Evolutionary conservation across 345 rosid genomes (phyloP).

Genomic region (Populus simonii): DNA sequence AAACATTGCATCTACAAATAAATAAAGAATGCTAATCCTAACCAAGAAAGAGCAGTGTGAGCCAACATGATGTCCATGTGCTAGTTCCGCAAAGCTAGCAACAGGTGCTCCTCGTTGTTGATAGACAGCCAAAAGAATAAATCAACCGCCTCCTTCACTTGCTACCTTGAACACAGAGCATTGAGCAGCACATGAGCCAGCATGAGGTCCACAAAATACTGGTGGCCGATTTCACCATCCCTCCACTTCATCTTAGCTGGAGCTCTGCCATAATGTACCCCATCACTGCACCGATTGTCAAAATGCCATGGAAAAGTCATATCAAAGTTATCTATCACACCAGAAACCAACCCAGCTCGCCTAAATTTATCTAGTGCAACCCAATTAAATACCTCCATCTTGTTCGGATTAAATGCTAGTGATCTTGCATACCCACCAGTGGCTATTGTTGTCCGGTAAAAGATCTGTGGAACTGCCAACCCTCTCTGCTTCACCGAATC

Average conservation of each 20-base stretch:
- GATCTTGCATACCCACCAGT: slow-evolving; percentile 83
- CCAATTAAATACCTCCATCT: slow-evolving; percentile 83
- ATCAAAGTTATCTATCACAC: slow-evolving; percentile 82
- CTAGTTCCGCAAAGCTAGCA: background rate
- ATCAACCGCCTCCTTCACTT: slow-evolving; percentile 5
- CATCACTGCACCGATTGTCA: slow-evolving; percentile 85
- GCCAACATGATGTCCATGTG: background rate
- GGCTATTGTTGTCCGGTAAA: slow-evolving; percentile 75
- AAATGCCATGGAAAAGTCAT: slow-evolving; percentile 95
- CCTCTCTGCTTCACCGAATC: slow-evolving; percentile 60
- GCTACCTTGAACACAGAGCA: slow-evolving; percentile 49
- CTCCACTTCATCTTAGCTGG: slow-evolving; percentile 80
- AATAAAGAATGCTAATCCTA: slow-evolving; percentile 32
- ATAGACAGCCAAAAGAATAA: background rate
- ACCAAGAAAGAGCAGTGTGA: background rate
- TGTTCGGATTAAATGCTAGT: slow-evolving; percentile 73
- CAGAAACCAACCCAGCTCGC: slow-evolving; percentile 52
- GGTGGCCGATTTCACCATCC: slow-evolving; percentile 94
- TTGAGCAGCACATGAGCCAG: slow-evolving; percentile 80
- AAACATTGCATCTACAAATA: slow-evolving; percentile 12
- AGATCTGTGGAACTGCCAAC: slow-evolving; percentile 48
- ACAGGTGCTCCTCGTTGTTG: background rate
- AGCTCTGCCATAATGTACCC: slow-evolving; percentile 91
- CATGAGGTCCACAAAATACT: slow-evolving; percentile 97
- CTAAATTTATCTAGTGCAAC: slow-evolving; percentile 69